A percentile compares a stretch with the other conserved stretches of the same genome.
Conservation (phyloP, 108 stramenopile genomes). For the Phaeodactylum tricornutum region DNA sequence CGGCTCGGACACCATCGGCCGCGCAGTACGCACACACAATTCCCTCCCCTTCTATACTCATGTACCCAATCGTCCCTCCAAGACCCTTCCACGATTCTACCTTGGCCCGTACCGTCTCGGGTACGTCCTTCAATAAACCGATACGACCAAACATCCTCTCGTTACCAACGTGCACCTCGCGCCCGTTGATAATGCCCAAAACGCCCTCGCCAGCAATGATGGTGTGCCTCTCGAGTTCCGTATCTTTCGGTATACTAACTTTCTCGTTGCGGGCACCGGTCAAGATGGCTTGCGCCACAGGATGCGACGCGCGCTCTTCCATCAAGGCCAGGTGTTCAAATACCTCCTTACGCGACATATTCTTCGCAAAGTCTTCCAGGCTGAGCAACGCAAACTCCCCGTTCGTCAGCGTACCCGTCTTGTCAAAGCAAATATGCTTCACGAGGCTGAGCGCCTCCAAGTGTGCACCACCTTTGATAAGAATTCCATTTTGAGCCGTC, state of each 20-base stretch:
- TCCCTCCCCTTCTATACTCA: slow-evolving; percentile 60
- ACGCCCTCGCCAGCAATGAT: slow-evolving; percentile 63
- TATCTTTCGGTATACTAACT: slow-evolving; percentile 24
- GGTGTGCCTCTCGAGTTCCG: slow-evolving; percentile 33
- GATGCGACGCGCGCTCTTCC: slow-evolving; percentile 66
- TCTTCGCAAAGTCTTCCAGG: slow-evolving; percentile 47
- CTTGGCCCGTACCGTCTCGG: slow-evolving; percentile 3
- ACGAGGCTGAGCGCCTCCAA: slow-evolving; percentile 80
- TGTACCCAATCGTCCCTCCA: slow-evolving; percentile 58
- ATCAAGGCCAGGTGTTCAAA: slow-evolving; percentile 43
- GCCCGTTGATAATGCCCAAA: slow-evolving; percentile 36
- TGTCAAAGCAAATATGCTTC: slow-evolving; percentile 67
- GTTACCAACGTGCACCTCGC: slow-evolving; percentile 59
- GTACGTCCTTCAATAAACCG: slow-evolving; percentile 25
- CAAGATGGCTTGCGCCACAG: slow-evolving; percentile 59
- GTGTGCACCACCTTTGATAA: slow-evolving; percentile 75
- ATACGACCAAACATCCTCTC: slow-evolving; percentile 52
- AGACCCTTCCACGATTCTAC: slow-evolving; percentile 39
- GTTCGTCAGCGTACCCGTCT: slow-evolving; percentile 83
- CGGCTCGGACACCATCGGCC: slow-evolving; percentile 54
- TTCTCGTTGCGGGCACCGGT: slow-evolving; percentile 45
- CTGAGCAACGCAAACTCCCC: slow-evolving; percentile 61
- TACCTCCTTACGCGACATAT: slow-evolving; percentile 32
- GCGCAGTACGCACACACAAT: slow-evolving; percentile 67
- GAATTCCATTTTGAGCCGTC: slow-evolving; percentile 74